Base-by-base conservation (phyloP, 1,284 basidiomycete species). In the Erythrobasidium hasegawianum region DNA sequence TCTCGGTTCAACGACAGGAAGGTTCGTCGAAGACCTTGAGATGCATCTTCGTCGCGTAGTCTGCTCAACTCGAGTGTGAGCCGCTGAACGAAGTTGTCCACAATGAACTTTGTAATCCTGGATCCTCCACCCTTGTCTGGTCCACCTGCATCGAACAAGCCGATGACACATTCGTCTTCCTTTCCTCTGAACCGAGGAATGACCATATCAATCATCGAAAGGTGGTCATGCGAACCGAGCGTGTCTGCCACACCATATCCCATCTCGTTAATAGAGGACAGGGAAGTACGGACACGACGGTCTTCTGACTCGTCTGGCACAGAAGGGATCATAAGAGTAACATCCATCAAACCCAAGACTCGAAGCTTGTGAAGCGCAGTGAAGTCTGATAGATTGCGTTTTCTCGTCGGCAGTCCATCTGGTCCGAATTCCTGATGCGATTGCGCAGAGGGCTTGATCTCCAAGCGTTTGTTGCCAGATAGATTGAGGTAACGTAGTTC, bases 161-260 rank as follows among this genome's bases (percentile, higher is more conserved):
- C 96, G 74, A 98, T 95, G 26, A 98, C 81, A n/a, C 90, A 91
- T 78, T 96, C 90, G 72, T 87, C 84, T 52, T 85, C 82, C 64
- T 81, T 80, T 39, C 85, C 86, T 9, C 89, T 85, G 79, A 95
- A 97, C 70, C 89, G 84, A 20, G 89, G 87, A n/a, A 92, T 85
- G 5, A 95, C 94, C 22, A 97, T 82, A 77, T 98, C 95, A 71
- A 96, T 85, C 85, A 96, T 92, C 59, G 86, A 88, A 45, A 97
- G 82, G 59, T 86, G 83, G 57, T 90, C 87, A 59, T 76, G 73
- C 57, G 84, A 82, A 38, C 93, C 92, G 40, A 98, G 81, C n/a
- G 89, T 90, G 76, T 98, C 95, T 0, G 95, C 90, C 67, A 99
- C 96, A 10, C 95, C 96, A 74, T 98, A 98, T 16, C 88, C 87